Base-by-base conservation (phyloP, 1,284 basidiomycete species). In the Stygiomarasmius scandens region DNA sequence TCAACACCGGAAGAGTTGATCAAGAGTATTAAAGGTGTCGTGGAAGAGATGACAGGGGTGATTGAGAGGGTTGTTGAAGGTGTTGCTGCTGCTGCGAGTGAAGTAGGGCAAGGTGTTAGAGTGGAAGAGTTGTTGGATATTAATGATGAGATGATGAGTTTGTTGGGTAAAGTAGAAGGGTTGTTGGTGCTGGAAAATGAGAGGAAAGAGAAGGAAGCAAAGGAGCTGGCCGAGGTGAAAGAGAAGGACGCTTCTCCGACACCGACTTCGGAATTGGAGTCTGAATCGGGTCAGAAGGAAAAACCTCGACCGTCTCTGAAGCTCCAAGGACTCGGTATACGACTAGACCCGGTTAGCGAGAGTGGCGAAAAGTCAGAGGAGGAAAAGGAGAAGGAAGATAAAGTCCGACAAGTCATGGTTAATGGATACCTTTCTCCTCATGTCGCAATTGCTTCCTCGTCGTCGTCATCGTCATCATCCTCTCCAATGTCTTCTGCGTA, bases 121-220 rank as follows among this genome's bases (percentile, higher is more conserved):
- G 72, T 93, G 66, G 87, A 90, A 61, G 84, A 84, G 45, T 74
- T 95, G 20, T 77, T 96, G 8, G 72, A 65, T 2, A 72, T 93
- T 46, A 93, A 92, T 65, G 93, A 96, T 67, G 74, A 79, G 43
- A 73, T 96, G 11, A 84, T 82, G 3, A 71, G 73, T 0, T 72
- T 86, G 24, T 61, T 89, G 5, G 73, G 76, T 29, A 76, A 72
- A n/a, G 69, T 80, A 63, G 22, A 55, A 61, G n/a, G 29, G 14
- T n/a, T 96, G 10, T 83, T 82, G 3, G 71, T 73, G 0, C 72
- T 86, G 24, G 62, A 88, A 6, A 73, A 76, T 29, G 76, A 72
- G 19, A 69, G 80, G 22, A n/a, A 14, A 34, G 29, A 50, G 20
- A 38, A 45, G 10, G 20, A 22, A 8, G 38, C 12, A 10, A 32